Evolutionary conservation across 305 asterid species (phyloP), one percentile per base, ranked within the genome.

Genomic region (Fraxinus platypoda): DNA sequence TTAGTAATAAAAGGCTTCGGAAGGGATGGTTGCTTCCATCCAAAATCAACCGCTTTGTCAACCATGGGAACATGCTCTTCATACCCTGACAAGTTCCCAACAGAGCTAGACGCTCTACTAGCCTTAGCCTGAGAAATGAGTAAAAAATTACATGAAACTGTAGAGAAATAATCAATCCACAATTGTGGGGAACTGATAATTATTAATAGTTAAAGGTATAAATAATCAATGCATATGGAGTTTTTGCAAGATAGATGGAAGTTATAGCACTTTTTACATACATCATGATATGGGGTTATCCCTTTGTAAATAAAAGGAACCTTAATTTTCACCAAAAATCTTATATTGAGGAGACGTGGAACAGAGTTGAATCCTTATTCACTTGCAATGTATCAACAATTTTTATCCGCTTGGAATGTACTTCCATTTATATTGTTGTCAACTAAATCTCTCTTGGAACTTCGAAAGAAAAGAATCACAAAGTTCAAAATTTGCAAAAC

Each of bases 51-150:
- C 74, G 97, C 98, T 88, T 97, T 97, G 88, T 97, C 99, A 33
- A 97, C 99, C 99, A 97, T 94, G 52, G 99, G 99, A 78, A 97
- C 98, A 86, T 93, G 92, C 83, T 97, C 98, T 33, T 97, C 98
- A 84, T 94, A 93, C 75, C 97, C 96, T 31, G 93, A 86, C 85
- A 89, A 91, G 83, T 87, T 90, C 75, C 90, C 86, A 26, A 83
- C 79, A 81, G 87, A 90, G 82, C 90, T 87, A 85, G 94, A 85
- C 52, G 90, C 80, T 89, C 98, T 98, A 82, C 86, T 84, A 82
- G 91, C 90, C 93, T 93, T 97, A 38, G 94, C 94, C 98, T 97
- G 92, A 84, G 75, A 84, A 76, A 83, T 35, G 31, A 87, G 77
- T 68, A 26, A 75, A 74, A 59, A 70, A 76, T 59, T 77, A 68